Evolutionary conservation across 352 stramenopile genomes (phyloP).

Genomic region (Phytopythium helicoides): DNA sequence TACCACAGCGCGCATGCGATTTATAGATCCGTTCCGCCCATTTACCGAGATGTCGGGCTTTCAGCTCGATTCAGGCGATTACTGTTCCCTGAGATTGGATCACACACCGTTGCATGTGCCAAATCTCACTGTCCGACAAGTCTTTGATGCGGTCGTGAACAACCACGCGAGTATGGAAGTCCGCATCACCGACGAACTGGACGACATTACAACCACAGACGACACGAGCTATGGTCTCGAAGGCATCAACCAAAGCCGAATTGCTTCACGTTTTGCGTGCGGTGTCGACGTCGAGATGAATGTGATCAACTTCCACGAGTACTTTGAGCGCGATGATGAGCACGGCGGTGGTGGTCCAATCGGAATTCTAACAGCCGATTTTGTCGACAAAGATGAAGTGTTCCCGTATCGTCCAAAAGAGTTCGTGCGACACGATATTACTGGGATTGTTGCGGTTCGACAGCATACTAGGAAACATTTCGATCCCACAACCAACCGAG

Average conservation of each 20-base stretch:
- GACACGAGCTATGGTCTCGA: no score
- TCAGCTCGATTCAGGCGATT: constrained; percentile 31
- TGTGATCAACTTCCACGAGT: constrained; percentile 26
- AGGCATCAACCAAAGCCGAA: constrained; percentile 34
- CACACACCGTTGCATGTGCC: constrained; percentile 38
- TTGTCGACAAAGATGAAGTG: constrained; percentile 33
- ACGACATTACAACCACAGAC: no score
- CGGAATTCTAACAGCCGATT: constrained; percentile 27
- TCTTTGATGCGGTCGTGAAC: constrained; percentile 44
- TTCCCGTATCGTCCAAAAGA: constrained; percentile 23
- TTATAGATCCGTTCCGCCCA: constrained; percentile 31
- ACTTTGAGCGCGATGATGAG: constrained; percentile 15
- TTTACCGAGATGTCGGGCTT: constrained; percentile 41
- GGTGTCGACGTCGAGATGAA: constrained; percentile 32
- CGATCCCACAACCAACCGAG: constrained; percentile 1
- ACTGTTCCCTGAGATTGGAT: constrained; percentile 34
- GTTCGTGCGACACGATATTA: constrained; percentile 24
- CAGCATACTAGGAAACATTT: constrained; percentile 10
- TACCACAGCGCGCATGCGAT: constrained; percentile 31
- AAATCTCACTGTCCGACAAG: constrained; percentile 20
- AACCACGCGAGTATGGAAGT: no score
- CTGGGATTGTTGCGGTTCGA: constrained; percentile 17
- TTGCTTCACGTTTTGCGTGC: constrained; percentile 22
- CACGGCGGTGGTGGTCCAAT: constrained; percentile 19
- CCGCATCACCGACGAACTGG: no score